These are phyloP conservation scores for Melanogaster broomeanus DNA, from an alignment of 768 basidiomycete genomes.

Conservation along the genomic window DNA sequence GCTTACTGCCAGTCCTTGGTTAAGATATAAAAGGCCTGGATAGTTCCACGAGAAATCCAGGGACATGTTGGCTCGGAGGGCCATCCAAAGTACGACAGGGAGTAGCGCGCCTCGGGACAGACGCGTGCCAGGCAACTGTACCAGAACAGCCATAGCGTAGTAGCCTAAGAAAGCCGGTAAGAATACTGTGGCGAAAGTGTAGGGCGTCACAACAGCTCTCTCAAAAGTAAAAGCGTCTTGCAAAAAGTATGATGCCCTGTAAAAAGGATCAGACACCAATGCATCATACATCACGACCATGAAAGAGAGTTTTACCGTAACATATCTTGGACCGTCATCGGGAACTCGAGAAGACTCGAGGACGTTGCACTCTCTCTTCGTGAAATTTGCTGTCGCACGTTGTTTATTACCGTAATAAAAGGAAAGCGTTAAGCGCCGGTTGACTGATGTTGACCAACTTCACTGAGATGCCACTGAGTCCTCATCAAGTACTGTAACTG, in stretches of 20 bases:
- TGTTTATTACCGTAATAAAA: no score
- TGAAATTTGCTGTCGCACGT: no score
- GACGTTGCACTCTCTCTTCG: slow-evolving; percentile 29
- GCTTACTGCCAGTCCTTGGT: slow-evolving; percentile 25
- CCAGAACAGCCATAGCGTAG: slow-evolving; percentile 54
- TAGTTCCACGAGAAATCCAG: slow-evolving; percentile 24
- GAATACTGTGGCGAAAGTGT: slow-evolving; percentile 38
- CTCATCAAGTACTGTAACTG: no score
- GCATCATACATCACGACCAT: not conserved
- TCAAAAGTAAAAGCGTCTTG: slow-evolving; percentile 15
- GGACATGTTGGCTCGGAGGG: slow-evolving; percentile 39
- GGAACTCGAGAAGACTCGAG: slow-evolving; percentile 27
- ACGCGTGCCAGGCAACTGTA: slow-evolving; percentile 47
- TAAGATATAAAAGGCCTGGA: slow-evolving; percentile 14
- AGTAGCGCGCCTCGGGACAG: slow-evolving; percentile 47
- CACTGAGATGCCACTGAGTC: no score
- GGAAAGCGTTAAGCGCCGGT: no score
- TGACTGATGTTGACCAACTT: no score
- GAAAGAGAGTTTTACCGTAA: not conserved
- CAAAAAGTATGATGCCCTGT: slow-evolving; percentile 8
- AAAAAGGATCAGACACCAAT: not conserved
- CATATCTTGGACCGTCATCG: slow-evolving; percentile 23
- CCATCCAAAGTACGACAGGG: slow-evolving; percentile 46
- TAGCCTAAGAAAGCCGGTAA: slow-evolving; percentile 46
- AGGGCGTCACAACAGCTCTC: slow-evolving; percentile 15